Evolutionary conservation across 345 rosid genomes (phyloP).

Genomic region (Citrus inodora): DNA sequence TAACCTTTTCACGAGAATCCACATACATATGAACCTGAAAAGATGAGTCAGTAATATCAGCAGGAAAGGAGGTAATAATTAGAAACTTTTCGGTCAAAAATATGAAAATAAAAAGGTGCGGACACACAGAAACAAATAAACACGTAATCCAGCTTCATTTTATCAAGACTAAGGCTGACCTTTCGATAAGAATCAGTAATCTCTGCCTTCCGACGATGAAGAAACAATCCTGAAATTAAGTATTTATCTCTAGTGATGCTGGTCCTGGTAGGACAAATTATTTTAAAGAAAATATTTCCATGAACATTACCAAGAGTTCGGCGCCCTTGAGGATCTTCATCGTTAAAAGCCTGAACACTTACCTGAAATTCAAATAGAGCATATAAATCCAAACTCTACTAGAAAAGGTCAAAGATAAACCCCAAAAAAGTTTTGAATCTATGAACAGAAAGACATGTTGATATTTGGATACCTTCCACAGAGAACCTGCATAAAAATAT

Average conservation of each 20-base stretch:
- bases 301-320: slow-evolving; percentile 70
- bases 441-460: background rate
- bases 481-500: slow-evolving; percentile 89
- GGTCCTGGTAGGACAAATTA: background rate
- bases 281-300: background rate
- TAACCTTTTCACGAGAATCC: slow-evolving; percentile 91
- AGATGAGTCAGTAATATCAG: slow-evolving; percentile 2
- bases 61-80: background rate
- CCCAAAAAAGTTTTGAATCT: background rate
- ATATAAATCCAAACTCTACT: slow-evolving; percentile 12
- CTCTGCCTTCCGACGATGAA: slow-evolving; percentile 93
- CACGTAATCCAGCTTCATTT: slow-evolving; percentile 3
- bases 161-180: slow-evolving; percentile 38
- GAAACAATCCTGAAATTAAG: slow-evolving; percentile 72
- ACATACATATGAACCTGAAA: slow-evolving; percentile 74
- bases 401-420: background rate
- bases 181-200: slow-evolving; percentile 62
- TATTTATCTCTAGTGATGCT: slow-evolving; percentile 2
- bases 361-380: slow-evolving; percentile 46
- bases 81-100: background rate
- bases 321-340: slow-evolving; percentile 98
- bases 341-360: slow-evolving; percentile 90
- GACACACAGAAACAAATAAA: background rate
- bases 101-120: background rate
- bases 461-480: slow-evolving; percentile 82